Conservation (phyloP, 2,329 filamentous ascomycete species). For the Colletotrichum sansevieriae region DNA sequence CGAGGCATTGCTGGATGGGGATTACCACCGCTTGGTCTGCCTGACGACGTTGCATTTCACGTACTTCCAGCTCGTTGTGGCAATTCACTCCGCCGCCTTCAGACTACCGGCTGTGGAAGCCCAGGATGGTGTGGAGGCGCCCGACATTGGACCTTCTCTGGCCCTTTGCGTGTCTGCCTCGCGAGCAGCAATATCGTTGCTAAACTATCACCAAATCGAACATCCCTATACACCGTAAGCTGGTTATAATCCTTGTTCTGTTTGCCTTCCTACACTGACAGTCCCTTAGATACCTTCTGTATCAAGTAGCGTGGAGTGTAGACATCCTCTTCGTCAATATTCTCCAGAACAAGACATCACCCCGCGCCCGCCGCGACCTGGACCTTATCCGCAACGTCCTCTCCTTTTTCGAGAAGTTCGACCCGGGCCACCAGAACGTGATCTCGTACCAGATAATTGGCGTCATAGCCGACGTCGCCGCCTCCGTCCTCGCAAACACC, state of each 20-base stretch:
- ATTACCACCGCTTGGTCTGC: conserved; percentile 25
- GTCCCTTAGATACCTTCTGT: conserved; percentile 15
- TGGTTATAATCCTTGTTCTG: not conserved
- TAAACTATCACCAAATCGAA: conserved; percentile 34
- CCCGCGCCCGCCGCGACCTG: conserved; percentile 33
- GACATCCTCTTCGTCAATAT: conserved; percentile 37
- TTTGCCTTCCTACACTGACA: not conserved
- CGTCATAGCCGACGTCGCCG: conserved; percentile 31
- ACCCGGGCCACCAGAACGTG: conserved; percentile 22
- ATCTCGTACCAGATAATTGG: conserved; percentile 29
- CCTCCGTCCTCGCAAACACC: conserved; percentile 35
- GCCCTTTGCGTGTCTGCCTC: conserved; percentile 32
- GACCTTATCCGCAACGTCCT: conserved; percentile 37
- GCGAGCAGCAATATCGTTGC: conserved; percentile 33
- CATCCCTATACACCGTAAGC: conserved; percentile 33
- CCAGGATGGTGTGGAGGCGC: conserved; percentile 23
- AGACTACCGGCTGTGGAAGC: conserved; percentile 21
- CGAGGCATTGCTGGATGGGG: conserved; percentile 30
- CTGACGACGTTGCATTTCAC: conserved; percentile 37
- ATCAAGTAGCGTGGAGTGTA: conserved; percentile 37
- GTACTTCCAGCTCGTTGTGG: conserved; percentile 37
- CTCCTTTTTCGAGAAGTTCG: conserved; percentile 37
- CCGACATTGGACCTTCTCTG: conserved; percentile 22
- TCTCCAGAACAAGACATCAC: conserved; percentile 30
- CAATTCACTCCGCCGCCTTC: conserved; percentile 35